Evolutionary conservation across 768 basidiomycete species (phyloP), one percentile per base, ranked within the genome.

Genomic region (Tulasnella sp.): DNA sequence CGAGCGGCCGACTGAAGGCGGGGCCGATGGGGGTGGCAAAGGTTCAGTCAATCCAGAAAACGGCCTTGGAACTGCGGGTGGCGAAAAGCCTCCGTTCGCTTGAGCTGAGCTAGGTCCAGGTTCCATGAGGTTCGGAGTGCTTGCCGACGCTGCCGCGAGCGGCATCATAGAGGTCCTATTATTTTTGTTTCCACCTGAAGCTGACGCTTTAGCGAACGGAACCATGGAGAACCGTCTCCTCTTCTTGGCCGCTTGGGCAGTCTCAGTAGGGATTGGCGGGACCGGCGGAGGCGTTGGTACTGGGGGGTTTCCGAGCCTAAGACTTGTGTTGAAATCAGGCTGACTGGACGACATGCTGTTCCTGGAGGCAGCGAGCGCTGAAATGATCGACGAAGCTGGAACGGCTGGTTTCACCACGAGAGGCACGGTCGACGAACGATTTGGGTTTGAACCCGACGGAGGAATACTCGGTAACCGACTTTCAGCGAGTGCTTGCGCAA

Each of bases 151-250:
- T 5, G 44, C 77, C 14, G 54, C n/a, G 2, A 78, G 22, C 0
- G 24, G 50, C 28, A 50, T 46, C 28, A 78, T 14, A 37, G 50
- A 24, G 11, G n/a, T 14, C 16, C 44, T 37, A 12, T 54, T 24
- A 58, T 24, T 40, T 20, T 20, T 50, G n/a, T 34, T 64, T 54
- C 41, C 37, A 24, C 76, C 44, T 78, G 34, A 41, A 31, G 31
- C 46, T 9, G 76, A 34, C 54, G 58, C 28, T 28, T 78, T 78
- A 7, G 0, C 31, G 50, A 78, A 78, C 31, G 44, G 44, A 31
- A 78, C 54, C 48, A 78, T 54, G 31, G 77, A 78, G 41, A 78
- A 78, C 8, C 77, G 77, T 31, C 77, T 44, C 77, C 54, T 78
- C 50, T 78, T 78, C 77, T 78, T 78, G 18, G 42, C 58, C 22